Evolutionary conservation across 2,329 filamentous ascomycete genomes (phyloP).

Genomic region (Lecanicillium sp.): DNA sequence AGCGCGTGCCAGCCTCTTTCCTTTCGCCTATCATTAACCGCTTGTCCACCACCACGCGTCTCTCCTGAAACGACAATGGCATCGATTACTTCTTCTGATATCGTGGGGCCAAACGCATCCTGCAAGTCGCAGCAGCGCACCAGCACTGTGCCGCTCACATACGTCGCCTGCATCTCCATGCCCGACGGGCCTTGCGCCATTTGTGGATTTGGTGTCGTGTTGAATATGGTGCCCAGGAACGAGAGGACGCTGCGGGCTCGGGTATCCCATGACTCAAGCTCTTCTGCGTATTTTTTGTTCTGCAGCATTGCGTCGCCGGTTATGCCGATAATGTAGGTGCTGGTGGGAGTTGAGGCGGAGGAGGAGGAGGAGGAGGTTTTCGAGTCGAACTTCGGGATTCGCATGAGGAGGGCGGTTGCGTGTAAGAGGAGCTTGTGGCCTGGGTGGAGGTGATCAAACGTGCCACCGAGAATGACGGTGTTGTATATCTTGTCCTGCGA

Average conservation of each 20-base stretch:
- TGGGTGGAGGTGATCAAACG: conserved; percentile 91
- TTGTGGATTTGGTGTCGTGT: conserved; percentile 25
- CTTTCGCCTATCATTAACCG: conserved; percentile 74
- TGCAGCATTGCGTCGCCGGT: conserved; percentile 79
- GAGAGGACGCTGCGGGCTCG: conserved; percentile 61
- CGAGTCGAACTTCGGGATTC: conserved; percentile 32
- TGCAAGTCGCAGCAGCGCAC: conserved; percentile 79
- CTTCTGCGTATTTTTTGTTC: conserved; percentile 81
- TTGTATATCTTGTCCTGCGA: conserved; percentile 14
- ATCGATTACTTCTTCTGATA: conserved; percentile 70
- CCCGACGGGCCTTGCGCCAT: conserved; percentile 2
- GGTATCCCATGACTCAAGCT: conserved; percentile 71
- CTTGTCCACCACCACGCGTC: conserved; percentile 73
- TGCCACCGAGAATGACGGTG: conserved; percentile 74
- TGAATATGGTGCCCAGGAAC: conserved; percentile 63
- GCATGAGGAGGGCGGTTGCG: conserved; percentile 69
- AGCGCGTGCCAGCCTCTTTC: conserved; percentile 70
- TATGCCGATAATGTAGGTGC: conserved; percentile 72
- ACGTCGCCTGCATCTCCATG: conserved; percentile 34
- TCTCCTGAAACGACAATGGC: conserved; percentile 83
- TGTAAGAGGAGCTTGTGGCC: conserved; percentile 95
- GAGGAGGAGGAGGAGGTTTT: conserved; percentile 22
- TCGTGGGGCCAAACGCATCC: conserved; percentile 85
- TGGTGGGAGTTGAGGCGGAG: conserved; percentile 29
- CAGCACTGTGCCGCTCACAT: conserved; percentile 52